Evolutionary conservation across 2,329 filamentous ascomycete species (phyloP).

Genomic region (Verruconis gallopava): DNA sequence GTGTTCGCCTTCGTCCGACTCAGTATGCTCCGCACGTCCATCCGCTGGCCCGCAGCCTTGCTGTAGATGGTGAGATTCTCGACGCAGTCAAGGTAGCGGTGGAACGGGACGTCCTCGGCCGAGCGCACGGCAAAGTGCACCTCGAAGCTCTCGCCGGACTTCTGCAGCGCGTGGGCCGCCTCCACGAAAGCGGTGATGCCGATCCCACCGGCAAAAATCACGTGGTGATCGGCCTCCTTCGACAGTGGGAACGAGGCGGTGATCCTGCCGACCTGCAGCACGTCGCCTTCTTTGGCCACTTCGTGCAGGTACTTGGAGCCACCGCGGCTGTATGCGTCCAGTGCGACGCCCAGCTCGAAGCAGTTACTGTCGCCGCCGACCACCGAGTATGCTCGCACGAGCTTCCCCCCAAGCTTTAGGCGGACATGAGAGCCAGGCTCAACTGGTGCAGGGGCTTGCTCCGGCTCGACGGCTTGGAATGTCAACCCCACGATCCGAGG

Average conservation of each 20-base stretch:
- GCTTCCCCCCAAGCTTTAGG: conserved; percentile 42
- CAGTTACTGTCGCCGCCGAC: conserved; percentile 36
- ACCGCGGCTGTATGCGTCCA: conserved; percentile 43
- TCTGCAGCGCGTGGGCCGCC: conserved; percentile 28
- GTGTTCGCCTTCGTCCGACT: conserved; percentile 37
- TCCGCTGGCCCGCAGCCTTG: conserved; percentile 35
- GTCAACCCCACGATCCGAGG: conserved; percentile 38
- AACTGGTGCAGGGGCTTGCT: conserved; percentile 23
- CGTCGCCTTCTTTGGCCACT: conserved; percentile 33
- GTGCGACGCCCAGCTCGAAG: conserved; percentile 47
- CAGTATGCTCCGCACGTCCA: conserved; percentile 39
- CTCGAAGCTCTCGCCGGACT: conserved; percentile 27
- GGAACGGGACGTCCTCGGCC: conserved; percentile 41
- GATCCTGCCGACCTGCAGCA: conserved; percentile 39
- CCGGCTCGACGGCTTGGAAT: conserved; percentile 33
- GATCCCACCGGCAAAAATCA: conserved; percentile 52
- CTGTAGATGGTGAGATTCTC: conserved; percentile 40
- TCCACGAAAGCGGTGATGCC: conserved; percentile 53
- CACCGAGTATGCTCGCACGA: conserved; percentile 49
- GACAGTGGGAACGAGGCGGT: conserved; percentile 36
- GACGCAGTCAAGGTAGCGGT: conserved; percentile 32
- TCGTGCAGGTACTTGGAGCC: conserved; percentile 48
- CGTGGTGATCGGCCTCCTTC: conserved; percentile 40
- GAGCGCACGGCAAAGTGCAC: conserved; percentile 48
- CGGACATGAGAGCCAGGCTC: conserved; percentile 42